Percentiles rank a stretch among this genome's conserved stretches.
These are phyloP conservation scores for Trichophyton rubrum DNA, from an alignment of 2,329 filamentous ascomycete species.

Conservation along the genomic window DNA sequence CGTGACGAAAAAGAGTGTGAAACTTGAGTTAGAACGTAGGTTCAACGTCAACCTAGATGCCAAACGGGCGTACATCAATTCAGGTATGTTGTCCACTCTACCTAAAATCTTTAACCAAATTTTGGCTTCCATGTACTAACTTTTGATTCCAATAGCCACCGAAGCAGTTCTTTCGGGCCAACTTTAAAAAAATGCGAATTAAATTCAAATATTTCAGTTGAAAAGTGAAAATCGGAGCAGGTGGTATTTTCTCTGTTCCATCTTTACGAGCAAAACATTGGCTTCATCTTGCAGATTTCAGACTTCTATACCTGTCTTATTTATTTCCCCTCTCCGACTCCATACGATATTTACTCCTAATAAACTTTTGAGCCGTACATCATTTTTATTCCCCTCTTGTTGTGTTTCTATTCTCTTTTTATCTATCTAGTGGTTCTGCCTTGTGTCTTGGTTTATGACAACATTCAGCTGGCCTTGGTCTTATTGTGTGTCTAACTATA, in stretches of 20 bases:
- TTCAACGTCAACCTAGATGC: constrained; percentile 78
- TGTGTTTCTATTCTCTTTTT: neutral
- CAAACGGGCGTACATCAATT: constrained; percentile 88
- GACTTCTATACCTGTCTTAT: neutral
- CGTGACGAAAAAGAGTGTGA: constrained; percentile 97
- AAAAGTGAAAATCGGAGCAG: neutral
- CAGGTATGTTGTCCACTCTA: constrained; percentile 49
- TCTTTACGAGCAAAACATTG: neutral
- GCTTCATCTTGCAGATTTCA: neutral
- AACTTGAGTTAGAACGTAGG: constrained; percentile 77
- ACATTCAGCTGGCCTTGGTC: neutral
- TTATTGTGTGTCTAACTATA: neutral
- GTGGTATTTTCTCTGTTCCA: neutral
- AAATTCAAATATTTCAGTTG: neutral
- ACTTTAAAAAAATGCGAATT: constrained; percentile 35
- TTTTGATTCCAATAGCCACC: constrained; percentile 39
- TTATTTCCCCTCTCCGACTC: neutral
- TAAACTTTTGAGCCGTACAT: neutral
- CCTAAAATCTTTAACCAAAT: neutral
- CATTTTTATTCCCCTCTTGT: neutral
- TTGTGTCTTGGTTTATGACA: constrained; percentile 3
- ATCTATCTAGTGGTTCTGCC: neutral
- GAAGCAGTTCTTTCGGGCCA: constrained; percentile 69
- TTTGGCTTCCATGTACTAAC: neutral
- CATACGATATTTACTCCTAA: constrained; percentile 1